phyloP scores from a whole-genome alignment of 2,329 filamentous ascomycete species.

The Tympanopsis confertula region DNA sequence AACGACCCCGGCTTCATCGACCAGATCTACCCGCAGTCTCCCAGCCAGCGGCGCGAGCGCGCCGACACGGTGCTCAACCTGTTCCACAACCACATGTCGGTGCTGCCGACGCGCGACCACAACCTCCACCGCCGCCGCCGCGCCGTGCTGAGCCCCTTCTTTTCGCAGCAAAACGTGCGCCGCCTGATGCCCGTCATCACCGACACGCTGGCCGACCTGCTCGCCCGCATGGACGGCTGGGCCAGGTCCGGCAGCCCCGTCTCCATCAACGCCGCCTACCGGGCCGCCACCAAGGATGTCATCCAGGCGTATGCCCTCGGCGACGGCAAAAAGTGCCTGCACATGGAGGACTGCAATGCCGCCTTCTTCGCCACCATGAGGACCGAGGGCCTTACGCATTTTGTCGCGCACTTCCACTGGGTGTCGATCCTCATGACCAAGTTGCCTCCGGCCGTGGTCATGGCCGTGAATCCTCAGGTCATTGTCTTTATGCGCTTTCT shows the following conservation, averaged over 20 bases:
- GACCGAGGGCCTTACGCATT: slow-evolving; percentile 7
- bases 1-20: slow-evolving; percentile 15
- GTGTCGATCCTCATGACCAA: no score
- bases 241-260: slow-evolving; percentile 5
- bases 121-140: slow-evolving; percentile 11
- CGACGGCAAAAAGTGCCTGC: slow-evolving; percentile 11
- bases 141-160: slow-evolving; percentile 12
- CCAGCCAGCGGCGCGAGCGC: slow-evolving; percentile 8
- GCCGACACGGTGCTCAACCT: slow-evolving; percentile 7
- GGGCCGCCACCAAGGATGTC: slow-evolving; percentile 10
- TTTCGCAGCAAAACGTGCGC: slow-evolving; percentile 11
- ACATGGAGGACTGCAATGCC: slow-evolving; percentile 15
- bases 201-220: slow-evolving; percentile 8
- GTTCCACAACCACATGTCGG: slow-evolving; percentile 7
- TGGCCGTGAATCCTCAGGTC: no score
- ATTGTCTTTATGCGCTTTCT: no score
- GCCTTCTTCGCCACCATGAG: slow-evolving; percentile 12
- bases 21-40: slow-evolving; percentile 10
- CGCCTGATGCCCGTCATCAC: slow-evolving; percentile 10
- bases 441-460: no score
- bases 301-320: slow-evolving; percentile 12
- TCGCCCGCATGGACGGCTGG: slow-evolving; percentile 10
- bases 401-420: slow-evolving; percentile 11
- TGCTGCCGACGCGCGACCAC: slow-evolving; percentile 9
- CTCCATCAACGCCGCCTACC: slow-evolving; percentile 7